Evolutionary conservation across 2,329 filamentous ascomycete genomes (phyloP).

Genomic region (Diaporthe sp.): DNA sequence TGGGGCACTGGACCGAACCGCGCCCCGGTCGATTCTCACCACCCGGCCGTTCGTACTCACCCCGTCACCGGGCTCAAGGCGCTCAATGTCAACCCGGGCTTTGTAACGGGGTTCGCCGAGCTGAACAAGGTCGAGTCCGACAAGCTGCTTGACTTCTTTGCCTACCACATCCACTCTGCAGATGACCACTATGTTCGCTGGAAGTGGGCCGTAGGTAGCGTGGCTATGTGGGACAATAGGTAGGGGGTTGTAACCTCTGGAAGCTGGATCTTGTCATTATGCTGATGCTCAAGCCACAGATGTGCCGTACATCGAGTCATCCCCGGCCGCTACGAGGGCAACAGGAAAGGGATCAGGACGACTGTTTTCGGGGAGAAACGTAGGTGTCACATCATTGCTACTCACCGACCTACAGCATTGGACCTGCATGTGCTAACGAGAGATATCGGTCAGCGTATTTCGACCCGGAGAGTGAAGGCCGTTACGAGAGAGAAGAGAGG

Average conservation of each 20-base stretch:
- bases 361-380: constrained; percentile 61
- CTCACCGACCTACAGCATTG: background rate
- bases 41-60: constrained; percentile 64
- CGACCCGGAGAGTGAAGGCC: constrained; percentile 51
- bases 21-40: constrained; percentile 55
- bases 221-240: constrained; percentile 67
- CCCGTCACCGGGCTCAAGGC: constrained; percentile 62
- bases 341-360: constrained; percentile 56
- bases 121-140: constrained; percentile 63
- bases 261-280: background rate
- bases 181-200: constrained; percentile 65
- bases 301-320: constrained; percentile 58
- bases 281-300: constrained; percentile 33
- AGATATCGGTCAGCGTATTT: constrained; percentile 48
- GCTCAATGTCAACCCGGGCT: constrained; percentile 61
- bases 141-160: constrained; percentile 61
- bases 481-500: constrained; percentile 46
- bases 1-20: constrained; percentile 57
- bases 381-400: constrained; percentile 46
- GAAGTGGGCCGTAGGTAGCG: constrained; percentile 63
- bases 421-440: background rate
- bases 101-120: constrained; percentile 63
- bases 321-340: constrained; percentile 55
- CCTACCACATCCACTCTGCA: constrained; percentile 61
- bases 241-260: constrained; percentile 23